Conservation (phyloP, 2,329 filamentous ascomycete species). For the Colletotrichum graminicola region DNA sequence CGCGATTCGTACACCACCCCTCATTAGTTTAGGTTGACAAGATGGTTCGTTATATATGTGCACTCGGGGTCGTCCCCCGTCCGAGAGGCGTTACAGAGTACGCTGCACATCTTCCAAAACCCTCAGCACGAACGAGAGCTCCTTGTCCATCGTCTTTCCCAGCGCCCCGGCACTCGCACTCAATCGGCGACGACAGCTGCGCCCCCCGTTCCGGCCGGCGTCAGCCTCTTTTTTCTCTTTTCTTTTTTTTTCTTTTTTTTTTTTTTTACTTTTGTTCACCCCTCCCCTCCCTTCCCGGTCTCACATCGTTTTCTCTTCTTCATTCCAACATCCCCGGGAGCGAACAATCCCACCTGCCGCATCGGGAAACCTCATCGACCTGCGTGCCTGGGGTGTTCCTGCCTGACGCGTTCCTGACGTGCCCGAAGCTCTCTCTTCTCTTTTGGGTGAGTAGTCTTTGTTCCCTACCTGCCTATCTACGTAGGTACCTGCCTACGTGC, state of each 20-base stretch:
- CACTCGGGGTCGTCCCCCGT: not conserved
- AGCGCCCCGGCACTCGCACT: not conserved
- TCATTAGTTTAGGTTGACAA: no score
- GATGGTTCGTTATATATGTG: no score
- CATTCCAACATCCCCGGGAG: not conserved
- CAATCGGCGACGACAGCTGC: not conserved
- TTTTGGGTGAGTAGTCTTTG: not conserved
- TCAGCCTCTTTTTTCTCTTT: not conserved
- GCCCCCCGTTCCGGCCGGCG: not conserved
- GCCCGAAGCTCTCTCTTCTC: not conserved
- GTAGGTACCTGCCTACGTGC: no score
- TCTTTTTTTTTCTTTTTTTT: no score
- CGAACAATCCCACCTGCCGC: not conserved
- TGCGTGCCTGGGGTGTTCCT: not conserved
- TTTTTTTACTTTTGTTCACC: no score
- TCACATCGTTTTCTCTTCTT: not conserved
- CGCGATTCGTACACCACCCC: not conserved
- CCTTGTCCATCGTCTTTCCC: not conserved
- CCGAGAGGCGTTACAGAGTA: conserved; percentile 8
- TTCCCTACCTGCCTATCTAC: no score
- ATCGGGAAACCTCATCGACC: not conserved
- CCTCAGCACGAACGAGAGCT: not conserved
- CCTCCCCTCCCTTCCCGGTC: not conserved
- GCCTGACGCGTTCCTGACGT: not conserved
- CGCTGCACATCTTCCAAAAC: not conserved